Base-by-base conservation (phyloP, 2,329 filamentous ascomycete species). In the Colletotrichum liriopes region DNA sequence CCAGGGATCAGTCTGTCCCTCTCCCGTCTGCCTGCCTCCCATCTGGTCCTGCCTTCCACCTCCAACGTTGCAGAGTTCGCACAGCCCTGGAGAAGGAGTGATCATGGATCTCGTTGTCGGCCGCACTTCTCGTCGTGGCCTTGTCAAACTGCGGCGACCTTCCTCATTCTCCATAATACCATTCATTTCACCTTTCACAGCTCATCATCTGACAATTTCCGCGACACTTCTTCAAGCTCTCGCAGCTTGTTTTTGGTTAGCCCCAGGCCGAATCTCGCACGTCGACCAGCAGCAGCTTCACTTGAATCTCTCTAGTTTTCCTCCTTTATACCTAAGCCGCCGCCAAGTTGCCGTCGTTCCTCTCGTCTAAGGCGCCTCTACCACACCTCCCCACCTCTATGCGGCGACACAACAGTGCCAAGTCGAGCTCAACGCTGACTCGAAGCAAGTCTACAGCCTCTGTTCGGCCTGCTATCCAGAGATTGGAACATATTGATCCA, bases 371-470 rank as follows among this genome's bases (percentile, higher is more conserved):
- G 16, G 7, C 32, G 61, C 16, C 56, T 47, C 67, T 39, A 59
- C 64, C 63, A 61, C 14, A 18, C 14, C 35, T 23, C 26, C 47
- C 8, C 51, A 60, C 47, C 72, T 69, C 72, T 63, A 89, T 90
- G 88, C 82, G 87, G 64, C 85, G 84, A 73, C 83, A 84, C 45
- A 88, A 86, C 71, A 89, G 84, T 76, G 81, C 81, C 72, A 87
- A 82, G 77, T 82, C 79, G 75, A 84, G 78, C 75, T 80, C 76
- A 77, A 83, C 78, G 77, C 81, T 89, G 32, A 79, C 81, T 75
- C 86, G 85, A 74, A 87, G 86, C 78, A 91, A 88, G 77, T 71
- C 68, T 35, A 62, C 84, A n/a, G 84, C 82, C 71, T 88, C 87
- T 43, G 80, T 84, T 16, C 74, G 74, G 39, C 84, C 84, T 61